Evolutionary conservation across 441 rosid genomes (phyloP), one percentile per base, ranked within the genome.

Genomic region (Adansonia grandidieri): DNA sequence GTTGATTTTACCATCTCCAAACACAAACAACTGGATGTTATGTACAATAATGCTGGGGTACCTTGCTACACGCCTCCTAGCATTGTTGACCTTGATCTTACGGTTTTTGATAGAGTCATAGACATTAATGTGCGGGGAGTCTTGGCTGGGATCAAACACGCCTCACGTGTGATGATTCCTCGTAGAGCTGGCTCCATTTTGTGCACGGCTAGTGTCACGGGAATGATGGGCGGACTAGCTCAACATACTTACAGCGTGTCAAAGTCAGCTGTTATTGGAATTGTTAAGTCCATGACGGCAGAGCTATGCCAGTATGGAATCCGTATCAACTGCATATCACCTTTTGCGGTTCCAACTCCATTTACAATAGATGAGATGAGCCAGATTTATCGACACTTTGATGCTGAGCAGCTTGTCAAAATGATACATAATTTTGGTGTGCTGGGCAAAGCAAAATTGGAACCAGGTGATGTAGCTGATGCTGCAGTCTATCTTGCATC

Each of bases 401-500:
- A 85, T 60, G 84, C 83, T 9, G 64, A 75, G 1, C 75, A 72
- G 32, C 73, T 90, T 2, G 45, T 70, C 80, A 77, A 84, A 53
- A 84, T 92, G 62, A 57, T 93, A 65, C 81, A 87, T 14, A 62
- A 73, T 51, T 58, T 72, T 3, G 94, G 98, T 11, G 83, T 78
- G 53, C 63, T 92, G 5, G 75, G 71, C 4, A 93, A 97, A 73
- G 84, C 87, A 61, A 84, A 78, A 28, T 92, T 92, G 76, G 96
- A 93, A 77, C 83, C 95, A 0, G 57, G 14, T 10, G 98, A 95
- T 73, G 78, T 93, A 70, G 99, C 99, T 44, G 87, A 93, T 53
- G 98, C 97, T 24, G 98, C 98, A n/a, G 81, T 93, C 56, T 95
- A 90, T 80, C 89, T 95, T 2, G 94, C 90, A 2, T 92, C 97